Base-by-base conservation (phyloP, 495 filamentous ascomycete genomes). In the Viridothelium virens region DNA sequence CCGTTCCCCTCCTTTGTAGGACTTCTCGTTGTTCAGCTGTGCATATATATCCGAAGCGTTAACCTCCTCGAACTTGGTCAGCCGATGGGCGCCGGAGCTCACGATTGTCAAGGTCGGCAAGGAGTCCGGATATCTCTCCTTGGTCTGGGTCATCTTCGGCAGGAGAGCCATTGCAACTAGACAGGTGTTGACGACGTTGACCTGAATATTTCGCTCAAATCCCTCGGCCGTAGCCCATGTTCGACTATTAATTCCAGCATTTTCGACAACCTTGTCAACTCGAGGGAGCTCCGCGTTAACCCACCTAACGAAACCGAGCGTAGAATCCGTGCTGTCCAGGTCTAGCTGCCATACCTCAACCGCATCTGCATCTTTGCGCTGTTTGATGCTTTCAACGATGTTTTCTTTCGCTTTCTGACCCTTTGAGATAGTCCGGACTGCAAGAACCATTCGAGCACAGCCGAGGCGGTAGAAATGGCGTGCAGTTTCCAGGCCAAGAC, bases 131-230 rank as follows among this genome's bases (percentile, higher is more conserved):
- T 75, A 31, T 63, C 47, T 67, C 10, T 53, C 12, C 0, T 64
- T 46, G 62, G 10, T 56, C 36, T 53, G 46, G 1, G 61, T 50
- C 50, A 81, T 38, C 46, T 74, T 73, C 1, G 83, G 84, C 1
- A 88, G 76, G 25, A 88, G 68, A 0, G 85, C 70, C 18, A 85
- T 33, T 0, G 78, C 84, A 38, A 88, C 71, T 2, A 88, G 69
- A 14, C 78, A 76, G 0, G 84, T 86, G 3, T 81, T 83, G 2
- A 87, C 72, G 0, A 81, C 78, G 67, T 88, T 87, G 53, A 87
- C 81, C 68, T 86, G 82, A 5, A 87, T 18, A 0, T 74, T 76
- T 59, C 79, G 75, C 66, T 89, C 86, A 76, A 77, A 82, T 2
- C 79, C 81, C 37, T 65, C 62, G 3, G 36, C 33, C 44, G 65